Base-by-base conservation (phyloP, 1,284 basidiomycete species). In the Boletus sp. region DNA sequence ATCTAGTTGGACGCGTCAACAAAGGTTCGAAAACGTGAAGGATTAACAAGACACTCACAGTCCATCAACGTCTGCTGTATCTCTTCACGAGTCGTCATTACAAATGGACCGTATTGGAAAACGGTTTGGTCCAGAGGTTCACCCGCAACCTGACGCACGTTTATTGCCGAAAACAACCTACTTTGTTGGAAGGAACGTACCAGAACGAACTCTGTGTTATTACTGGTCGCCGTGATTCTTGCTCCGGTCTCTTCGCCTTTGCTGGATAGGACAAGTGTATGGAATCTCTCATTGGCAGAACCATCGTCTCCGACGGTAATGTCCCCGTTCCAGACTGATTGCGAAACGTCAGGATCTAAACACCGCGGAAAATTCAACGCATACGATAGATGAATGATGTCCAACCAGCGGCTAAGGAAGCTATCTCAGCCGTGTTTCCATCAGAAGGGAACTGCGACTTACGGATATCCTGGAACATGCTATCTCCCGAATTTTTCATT, bases 111-210 rank as follows among this genome's bases (percentile, higher is more conserved):
- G 57, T 93, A 85, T 64, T 95, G 93, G 46, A 91, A 76, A 4
- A 96, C 89, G 0, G 80, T 74, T 68, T 98, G 94, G 55, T 94
- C 81, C 5, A 99, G 76, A 10, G 94, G 92, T 68, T 95, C 85
- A 8, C 90, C 94, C 6, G 94, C 86, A 49, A 88, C 77, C 77
- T 88, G 43, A 32, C 35, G 26, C 42, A 49, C 53, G 52, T 49
- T 52, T 60, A 48, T 22, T 61, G 39, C 4, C 53, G 16, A 53
- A 44, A 22, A 37, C 8, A 43, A 14, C 16, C 20, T 25, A 25
- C 13, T 23, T 23, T 20, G 32, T 45, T 17, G 37, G 20, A 47
- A 44, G 16, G 51, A 38, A 68, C 74, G 29, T 58, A 84, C 85
- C 59, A 95, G 62, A 16, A 90, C 72, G 40, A 90, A 74, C 47